Evolutionary conservation across 2,329 filamentous ascomycete species (phyloP).

Genomic region (Stachybotrys chartarum): DNA sequence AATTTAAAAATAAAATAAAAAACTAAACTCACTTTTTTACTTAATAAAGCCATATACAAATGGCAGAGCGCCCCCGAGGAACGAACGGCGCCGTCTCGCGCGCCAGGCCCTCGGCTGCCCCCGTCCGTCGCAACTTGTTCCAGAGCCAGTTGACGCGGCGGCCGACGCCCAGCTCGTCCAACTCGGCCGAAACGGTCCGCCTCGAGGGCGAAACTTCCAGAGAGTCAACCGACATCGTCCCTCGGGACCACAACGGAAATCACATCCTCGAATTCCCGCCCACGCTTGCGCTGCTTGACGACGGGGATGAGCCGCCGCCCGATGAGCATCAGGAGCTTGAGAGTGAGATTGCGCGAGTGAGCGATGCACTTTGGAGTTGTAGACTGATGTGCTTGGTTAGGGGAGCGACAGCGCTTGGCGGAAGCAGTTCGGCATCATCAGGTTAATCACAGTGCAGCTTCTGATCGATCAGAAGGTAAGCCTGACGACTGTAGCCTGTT

Average conservation of each 20-base stretch:
- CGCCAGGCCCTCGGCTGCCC: conserved; percentile 7
- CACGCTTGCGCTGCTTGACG: conserved; percentile 39
- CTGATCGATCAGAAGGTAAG: conserved; percentile 60
- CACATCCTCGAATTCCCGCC: conserved; percentile 53
- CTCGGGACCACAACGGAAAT: conserved; percentile 56
- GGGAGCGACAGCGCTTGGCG: conserved; percentile 51
- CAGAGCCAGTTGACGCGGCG: conserved; percentile 51
- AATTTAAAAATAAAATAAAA: no score
- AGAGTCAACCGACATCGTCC: conserved; percentile 50
- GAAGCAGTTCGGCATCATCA: conserved; percentile 57
- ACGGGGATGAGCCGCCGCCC: conserved; percentile 45
- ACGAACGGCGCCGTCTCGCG: conserved; percentile 11
- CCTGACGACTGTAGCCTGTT: conserved; percentile 1
- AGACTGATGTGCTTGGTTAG: conserved; percentile 21
- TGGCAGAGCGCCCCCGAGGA: conserved; percentile 15
- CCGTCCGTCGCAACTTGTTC: conserved; percentile 43
- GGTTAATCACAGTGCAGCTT: conserved; percentile 43
- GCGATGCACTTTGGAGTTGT: background rate
- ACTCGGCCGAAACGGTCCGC: conserved; percentile 38
- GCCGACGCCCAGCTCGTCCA: conserved; percentile 36
- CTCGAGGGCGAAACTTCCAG: conserved; percentile 39
- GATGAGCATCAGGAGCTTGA: conserved; percentile 53
- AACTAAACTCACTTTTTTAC: no score
- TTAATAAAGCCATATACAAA: background rate
- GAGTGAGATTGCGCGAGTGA: conserved; percentile 28